A percentile compares a stretch with the other conserved stretches of the same genome.
These are phyloP conservation scores for Hypomontagnella monticulosa DNA, from an alignment of 495 filamentous ascomycete genomes.

Conservation along the genomic window DNA sequence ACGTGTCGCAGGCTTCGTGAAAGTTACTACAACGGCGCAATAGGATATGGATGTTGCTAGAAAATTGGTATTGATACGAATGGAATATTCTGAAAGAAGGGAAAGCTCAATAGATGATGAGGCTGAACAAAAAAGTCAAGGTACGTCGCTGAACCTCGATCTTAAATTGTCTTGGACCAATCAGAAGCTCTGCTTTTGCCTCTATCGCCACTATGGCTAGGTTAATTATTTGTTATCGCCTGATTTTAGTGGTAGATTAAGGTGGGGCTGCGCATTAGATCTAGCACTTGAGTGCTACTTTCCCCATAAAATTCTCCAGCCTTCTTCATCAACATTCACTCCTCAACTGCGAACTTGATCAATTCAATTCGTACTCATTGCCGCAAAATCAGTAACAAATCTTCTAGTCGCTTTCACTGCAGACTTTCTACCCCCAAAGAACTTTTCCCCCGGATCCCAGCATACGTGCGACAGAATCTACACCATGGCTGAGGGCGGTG, in stretches of 20 bases:
- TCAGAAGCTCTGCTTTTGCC: not conserved
- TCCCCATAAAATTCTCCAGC: constrained; percentile 31
- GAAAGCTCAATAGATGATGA: constrained; percentile 13
- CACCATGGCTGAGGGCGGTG: constrained; percentile 82
- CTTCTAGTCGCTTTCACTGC: too few relatives aligned
- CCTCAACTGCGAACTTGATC: constrained; percentile 20
- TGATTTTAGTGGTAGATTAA: not conserved
- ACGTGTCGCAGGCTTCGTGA: not conserved
- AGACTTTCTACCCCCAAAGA: too few relatives aligned
- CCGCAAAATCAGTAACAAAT: too few relatives aligned
- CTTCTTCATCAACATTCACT: constrained; percentile 7
- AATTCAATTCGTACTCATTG: constrained; percentile 6
- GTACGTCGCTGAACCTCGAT: constrained; percentile 20
- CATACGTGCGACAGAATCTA: constrained; percentile 5
- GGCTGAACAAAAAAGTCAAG: constrained; percentile 22
- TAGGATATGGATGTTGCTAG: too few relatives aligned
- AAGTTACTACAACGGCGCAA: too few relatives aligned
- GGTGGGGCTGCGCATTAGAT: not conserved
- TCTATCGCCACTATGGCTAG: too few relatives aligned
- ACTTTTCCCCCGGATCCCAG: too few relatives aligned
- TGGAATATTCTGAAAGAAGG: not conserved
- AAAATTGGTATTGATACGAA: too few relatives aligned
- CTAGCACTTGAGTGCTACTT: too few relatives aligned
- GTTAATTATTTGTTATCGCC: too few relatives aligned
- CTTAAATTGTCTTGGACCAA: constrained; percentile 20